These are phyloP conservation scores for Penicillium salamii DNA, from an alignment of 495 filamentous ascomycete genomes.

Conservation along the genomic window DNA sequence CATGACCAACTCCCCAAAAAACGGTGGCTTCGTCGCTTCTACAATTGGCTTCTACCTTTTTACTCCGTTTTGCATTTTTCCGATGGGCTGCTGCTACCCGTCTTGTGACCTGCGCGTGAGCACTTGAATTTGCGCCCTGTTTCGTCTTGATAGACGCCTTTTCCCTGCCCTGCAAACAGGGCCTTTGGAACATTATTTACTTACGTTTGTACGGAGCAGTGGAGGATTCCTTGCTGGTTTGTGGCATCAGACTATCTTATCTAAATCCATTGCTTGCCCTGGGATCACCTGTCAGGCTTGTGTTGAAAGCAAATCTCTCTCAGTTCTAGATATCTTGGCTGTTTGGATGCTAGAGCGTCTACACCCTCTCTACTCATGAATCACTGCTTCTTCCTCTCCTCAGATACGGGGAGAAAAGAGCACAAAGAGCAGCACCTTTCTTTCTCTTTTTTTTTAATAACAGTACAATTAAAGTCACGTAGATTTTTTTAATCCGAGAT, in stretches of 20 bases:
- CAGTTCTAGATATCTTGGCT: constrained; percentile 1
- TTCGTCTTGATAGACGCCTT: constrained; percentile 4
- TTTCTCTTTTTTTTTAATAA: too few species aligned
- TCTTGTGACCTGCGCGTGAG: not conserved
- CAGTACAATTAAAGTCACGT: too few species aligned
- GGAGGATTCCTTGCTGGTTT: not conserved
- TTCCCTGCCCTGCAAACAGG: constrained; percentile 4
- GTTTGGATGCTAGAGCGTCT: constrained; percentile 1
- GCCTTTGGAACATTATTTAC: not conserved
- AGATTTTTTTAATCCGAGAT: too few species aligned
- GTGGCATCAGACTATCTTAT: constrained; percentile 1
- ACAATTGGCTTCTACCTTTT: constrained; percentile 17
- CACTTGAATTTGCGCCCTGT: constrained; percentile 2
- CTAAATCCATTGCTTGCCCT: constrained; percentile 3
- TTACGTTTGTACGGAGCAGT: constrained; percentile 1
- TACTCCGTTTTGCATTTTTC: constrained; percentile 5
- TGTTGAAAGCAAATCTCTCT: not conserved
- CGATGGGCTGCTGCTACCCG: constrained; percentile 18
- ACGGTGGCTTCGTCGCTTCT: constrained; percentile 26
- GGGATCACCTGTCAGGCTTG: not conserved
- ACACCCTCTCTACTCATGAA: constrained; percentile 3
- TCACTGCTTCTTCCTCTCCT: constrained; percentile 5
- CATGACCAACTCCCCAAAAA: constrained; percentile 32
- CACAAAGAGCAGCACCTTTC: not conserved
- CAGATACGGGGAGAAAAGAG: not conserved